These are phyloP conservation scores for Huiozyma sinensis DNA, from an alignment of 805 yeast genomes.

Conservation along the genomic window DNA sequence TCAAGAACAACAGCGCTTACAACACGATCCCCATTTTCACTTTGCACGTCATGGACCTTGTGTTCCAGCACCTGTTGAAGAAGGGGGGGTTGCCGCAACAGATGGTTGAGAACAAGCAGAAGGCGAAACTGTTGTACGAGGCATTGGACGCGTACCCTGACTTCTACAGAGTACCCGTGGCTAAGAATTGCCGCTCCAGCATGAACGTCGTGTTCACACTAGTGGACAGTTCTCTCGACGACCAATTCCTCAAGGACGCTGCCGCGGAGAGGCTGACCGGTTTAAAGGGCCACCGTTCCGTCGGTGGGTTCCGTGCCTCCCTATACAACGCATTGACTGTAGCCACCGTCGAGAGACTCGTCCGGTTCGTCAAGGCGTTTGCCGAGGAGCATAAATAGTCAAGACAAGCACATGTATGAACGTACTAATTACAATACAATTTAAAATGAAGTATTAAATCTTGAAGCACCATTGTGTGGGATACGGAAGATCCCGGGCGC, in stretches of 20 bases:
- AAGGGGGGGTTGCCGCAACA: slow-evolving; percentile 67
- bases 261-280: slow-evolving; percentile 53
- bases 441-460: slow-evolving; percentile 18
- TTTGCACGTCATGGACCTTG: slow-evolving; percentile 74
- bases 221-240: slow-evolving; percentile 51
- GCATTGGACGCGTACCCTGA: slow-evolving; percentile 57
- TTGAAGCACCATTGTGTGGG: slow-evolving; percentile 15
- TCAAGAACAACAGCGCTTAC: slow-evolving; percentile 83
- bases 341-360: slow-evolving; percentile 47
- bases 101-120: slow-evolving; percentile 44
- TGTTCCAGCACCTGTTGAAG: slow-evolving; percentile 47
- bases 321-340: slow-evolving; percentile 77
- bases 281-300: slow-evolving; percentile 91
- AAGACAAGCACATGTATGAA: neutral
- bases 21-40: slow-evolving; percentile 94
- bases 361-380: slow-evolving; percentile 48
- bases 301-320: slow-evolving; percentile 94
- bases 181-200: slow-evolving; percentile 53
- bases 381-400: slow-evolving; percentile 31
- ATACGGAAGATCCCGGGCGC: slow-evolving; percentile 18
- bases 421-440: neutral
- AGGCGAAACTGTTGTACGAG: slow-evolving; percentile 54
- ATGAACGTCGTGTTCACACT: slow-evolving; percentile 93
- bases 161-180: slow-evolving; percentile 59
- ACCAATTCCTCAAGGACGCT: slow-evolving; percentile 61